Evolutionary conservation across 1,284 basidiomycete genomes (phyloP).

Genomic region (Irpex rosettiformis): DNA sequence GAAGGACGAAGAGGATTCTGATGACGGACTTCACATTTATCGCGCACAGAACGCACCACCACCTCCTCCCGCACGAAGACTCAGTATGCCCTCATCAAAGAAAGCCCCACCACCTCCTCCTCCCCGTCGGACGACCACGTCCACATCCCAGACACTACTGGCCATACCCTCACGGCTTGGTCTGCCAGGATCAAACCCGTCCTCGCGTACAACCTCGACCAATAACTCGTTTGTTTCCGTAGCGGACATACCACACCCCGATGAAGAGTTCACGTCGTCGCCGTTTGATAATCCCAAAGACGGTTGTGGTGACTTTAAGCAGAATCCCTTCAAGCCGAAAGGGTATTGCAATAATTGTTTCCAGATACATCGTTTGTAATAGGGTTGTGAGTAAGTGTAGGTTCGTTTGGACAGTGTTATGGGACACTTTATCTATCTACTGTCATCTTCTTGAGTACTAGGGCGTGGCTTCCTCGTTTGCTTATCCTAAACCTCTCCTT

Average conservation of each 20-base stretch:
- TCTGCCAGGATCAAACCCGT: constrained; percentile 18
- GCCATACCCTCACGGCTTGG: constrained; percentile 18
- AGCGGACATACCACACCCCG: not conserved
- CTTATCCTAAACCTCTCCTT: no score
- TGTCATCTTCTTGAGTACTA: no score
- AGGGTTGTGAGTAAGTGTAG: no score
- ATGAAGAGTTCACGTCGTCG: constrained; percentile 14
- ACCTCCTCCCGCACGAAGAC: not conserved
- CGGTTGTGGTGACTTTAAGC: constrained; percentile 13
- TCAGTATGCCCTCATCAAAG: constrained; percentile 12
- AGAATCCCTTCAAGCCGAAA: constrained; percentile 14
- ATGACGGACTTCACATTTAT: not conserved
- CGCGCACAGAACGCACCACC: constrained; percentile 13
- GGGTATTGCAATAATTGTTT: constrained; percentile 14
- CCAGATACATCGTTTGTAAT: constrained; percentile 4
- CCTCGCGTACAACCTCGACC: constrained; percentile 9
- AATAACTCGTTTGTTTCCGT: constrained; percentile 12
- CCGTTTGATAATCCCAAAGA: constrained; percentile 20
- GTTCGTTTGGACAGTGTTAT: no score
- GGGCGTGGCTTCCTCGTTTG: not conserved
- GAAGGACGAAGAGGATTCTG: constrained; percentile 17
- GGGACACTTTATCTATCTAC: no score
- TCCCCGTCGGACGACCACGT: constrained; percentile 8
- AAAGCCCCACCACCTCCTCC: constrained; percentile 12
- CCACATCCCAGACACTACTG: not conserved